Base-by-base conservation (phyloP, 352 stramenopile species). In the Phytopythium aichiense region DNA sequence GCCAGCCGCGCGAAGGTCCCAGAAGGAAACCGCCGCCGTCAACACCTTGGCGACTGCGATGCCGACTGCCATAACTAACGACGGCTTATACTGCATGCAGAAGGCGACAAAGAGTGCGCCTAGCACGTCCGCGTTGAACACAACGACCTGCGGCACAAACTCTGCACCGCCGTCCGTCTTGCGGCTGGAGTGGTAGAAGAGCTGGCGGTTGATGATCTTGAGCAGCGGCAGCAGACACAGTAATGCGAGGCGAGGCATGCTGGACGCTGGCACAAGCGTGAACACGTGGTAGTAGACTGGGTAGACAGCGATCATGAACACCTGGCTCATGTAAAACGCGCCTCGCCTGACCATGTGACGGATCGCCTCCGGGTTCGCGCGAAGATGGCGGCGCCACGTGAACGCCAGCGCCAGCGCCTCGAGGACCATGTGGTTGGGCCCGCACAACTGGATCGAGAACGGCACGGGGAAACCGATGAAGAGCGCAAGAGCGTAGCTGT, bases 41-140 rank as follows among this genome's bases (percentile, higher is more conserved):
- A 54, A 25, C 2, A 49, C 62, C 35, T 79, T 72, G 22, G 71
- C 64, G 8, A n/a, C 57, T 5, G 74, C 72, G 13, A 77, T 48
- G 5, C 46, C 38, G 4, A 37, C 54, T 0, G 73, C 15, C 5
- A 63, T 77, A 15, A 23, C 56, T 28, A 61, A 9, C 1, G 66
- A 69, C 7, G 65, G 51, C 18, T 71, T 58, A 31, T 73, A 69
- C 42, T 73, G 63, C 69, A 77, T 69, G 13, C 59, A 69, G 30
- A 72, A 71, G 8, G 67, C 70, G 18, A 71, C 54, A 38, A 71
- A 77, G 28, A 77, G 37, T 1, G 66, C 66, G 45, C 69, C 67
- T 20, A 77, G 61, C 20, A 71, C 48, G 31, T 73, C 69, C 7
- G 69, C 59, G 30, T 74, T 77, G 60, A 77, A 71, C 28, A 73